These are phyloP conservation scores for Crithidia bombi DNA, from an alignment of 208 protist genomes.

Conservation along the genomic window DNA sequence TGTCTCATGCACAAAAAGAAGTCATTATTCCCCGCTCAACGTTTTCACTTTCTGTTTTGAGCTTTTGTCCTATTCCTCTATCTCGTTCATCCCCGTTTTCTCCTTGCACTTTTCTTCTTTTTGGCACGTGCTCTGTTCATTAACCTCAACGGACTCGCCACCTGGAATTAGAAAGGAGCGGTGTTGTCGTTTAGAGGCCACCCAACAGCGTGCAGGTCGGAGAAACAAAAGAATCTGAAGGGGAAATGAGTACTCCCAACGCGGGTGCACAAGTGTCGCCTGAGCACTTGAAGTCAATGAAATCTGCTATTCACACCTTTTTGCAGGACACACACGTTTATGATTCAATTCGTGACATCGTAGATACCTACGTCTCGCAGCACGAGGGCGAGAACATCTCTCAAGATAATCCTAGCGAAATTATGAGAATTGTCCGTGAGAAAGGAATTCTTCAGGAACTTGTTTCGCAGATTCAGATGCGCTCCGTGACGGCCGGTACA, in stretches of 20 bases:
- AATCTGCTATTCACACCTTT: conserved; percentile 81
- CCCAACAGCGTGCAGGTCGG: background rate
- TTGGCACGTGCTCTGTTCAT: too few species aligned
- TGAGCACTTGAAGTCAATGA: conserved; percentile 75
- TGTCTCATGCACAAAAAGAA: too few species aligned
- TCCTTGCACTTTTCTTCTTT: too few species aligned
- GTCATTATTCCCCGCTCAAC: too few species aligned
- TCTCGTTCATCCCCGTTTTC: too few species aligned
- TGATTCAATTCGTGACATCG: conserved; percentile 85
- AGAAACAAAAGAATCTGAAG: background rate
- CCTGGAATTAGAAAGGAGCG: too few species aligned
- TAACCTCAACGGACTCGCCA: too few species aligned
- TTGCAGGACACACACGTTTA: conserved; percentile 87
- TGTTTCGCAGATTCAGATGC: conserved; percentile 47
- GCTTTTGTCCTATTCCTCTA: too few species aligned
- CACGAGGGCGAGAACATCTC: conserved; percentile 43
- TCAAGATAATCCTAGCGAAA: conserved; percentile 52
- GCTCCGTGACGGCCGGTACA: conserved; percentile 12
- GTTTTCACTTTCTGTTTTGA: too few species aligned
- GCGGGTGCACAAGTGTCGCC: conserved; percentile 31
- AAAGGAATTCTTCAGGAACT: conserved; percentile 86
- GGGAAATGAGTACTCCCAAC: conserved; percentile 40
- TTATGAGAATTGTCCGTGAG: conserved; percentile 88
- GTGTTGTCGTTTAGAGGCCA: background rate
- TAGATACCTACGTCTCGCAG: conserved; percentile 84